A percentile compares a stretch with the other conserved stretches of the same genome.
phyloP scores from a whole-genome alignment of 768 basidiomycete species.

The Coprinopsis marcescibilis region DNA sequence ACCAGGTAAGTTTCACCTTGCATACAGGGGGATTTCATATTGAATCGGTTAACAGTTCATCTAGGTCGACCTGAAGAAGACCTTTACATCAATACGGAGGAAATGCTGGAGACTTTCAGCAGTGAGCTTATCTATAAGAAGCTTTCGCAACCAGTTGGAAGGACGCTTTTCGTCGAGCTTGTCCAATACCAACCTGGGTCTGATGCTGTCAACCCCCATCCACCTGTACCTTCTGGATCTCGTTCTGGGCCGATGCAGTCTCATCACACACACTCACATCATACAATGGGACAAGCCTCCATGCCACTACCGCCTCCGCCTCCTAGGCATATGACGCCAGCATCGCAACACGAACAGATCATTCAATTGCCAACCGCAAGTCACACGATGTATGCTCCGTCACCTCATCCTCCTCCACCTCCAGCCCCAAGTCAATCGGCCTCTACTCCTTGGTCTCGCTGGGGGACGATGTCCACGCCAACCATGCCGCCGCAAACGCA shows the following conservation, averaged over 20 bases:
- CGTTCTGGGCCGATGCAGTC: constrained; percentile 2
- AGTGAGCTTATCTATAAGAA: constrained; percentile 67
- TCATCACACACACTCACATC: constrained; percentile 2
- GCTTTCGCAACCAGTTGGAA: constrained; percentile 54
- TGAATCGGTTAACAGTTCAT: constrained; percentile 13
- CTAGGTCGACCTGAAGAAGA: constrained; percentile 40
- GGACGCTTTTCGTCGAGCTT: constrained; percentile 72
- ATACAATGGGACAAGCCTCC: not conserved
- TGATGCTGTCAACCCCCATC: constrained; percentile 26
- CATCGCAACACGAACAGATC: constrained; percentile 12
- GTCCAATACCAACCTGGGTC: constrained; percentile 53
- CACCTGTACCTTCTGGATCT: constrained; percentile 5
- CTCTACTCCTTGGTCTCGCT: constrained; percentile 44
- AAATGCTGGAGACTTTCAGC: constrained; percentile 71
- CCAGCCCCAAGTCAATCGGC: constrained; percentile 15
- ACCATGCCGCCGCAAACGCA: constrained; percentile 40
- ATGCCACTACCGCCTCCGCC: not conserved
- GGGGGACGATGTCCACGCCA: constrained; percentile 42
- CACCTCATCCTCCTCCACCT: constrained; percentile 8
- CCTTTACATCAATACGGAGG: constrained; percentile 63
- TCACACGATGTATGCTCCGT: constrained; percentile 12
- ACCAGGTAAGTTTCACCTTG: constrained; percentile 27
- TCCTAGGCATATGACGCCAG: not conserved
- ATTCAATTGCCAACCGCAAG: constrained; percentile 6
- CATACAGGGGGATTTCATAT: constrained; percentile 13